Conservation (phyloP, 2,329 filamentous ascomycete genomes). For the Aspergillus bombycis region DNA sequence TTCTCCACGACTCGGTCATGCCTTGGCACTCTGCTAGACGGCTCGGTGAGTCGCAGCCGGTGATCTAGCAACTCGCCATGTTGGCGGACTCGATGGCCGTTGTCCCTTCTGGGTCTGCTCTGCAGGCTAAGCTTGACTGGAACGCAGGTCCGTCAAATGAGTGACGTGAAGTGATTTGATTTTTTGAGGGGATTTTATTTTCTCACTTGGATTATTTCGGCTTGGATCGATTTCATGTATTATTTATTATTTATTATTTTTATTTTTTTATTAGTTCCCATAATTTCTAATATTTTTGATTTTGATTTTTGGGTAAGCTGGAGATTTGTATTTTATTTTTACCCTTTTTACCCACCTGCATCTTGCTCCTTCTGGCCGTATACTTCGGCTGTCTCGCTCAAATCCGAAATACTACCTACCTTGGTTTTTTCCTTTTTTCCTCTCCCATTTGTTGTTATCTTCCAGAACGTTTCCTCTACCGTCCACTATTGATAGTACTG, state of each 20-base stretch:
- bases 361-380: conserved; percentile 22
- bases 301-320: neutral
- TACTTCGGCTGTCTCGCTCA: conserved; percentile 18
- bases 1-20: conserved; percentile 21
- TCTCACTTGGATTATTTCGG: neutral
- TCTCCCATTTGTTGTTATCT: conserved; percentile 2
- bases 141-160: conserved; percentile 29
- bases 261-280: neutral
- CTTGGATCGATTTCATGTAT: neutral
- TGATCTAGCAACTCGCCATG: conserved; percentile 18
- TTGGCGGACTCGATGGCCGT: conserved; percentile 13
- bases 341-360: conserved; percentile 23
- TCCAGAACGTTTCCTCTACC: conserved; percentile 25
- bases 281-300: neutral
- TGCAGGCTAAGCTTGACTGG: conserved; percentile 30
- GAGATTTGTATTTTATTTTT: conserved; percentile 7
- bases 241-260: too few species aligned
- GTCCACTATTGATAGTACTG: conserved; percentile 9
- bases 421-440: conserved; percentile 7
- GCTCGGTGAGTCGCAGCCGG: conserved; percentile 22
- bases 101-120: conserved; percentile 17
- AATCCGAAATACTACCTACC: conserved; percentile 14
- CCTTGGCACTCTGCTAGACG: conserved; percentile 25
- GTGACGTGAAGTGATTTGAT: conserved; percentile 10
- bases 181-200: neutral